Evolutionary conservation across 306 rosid genomes (phyloP).

Genomic region (Astragalus membranaceus): DNA sequence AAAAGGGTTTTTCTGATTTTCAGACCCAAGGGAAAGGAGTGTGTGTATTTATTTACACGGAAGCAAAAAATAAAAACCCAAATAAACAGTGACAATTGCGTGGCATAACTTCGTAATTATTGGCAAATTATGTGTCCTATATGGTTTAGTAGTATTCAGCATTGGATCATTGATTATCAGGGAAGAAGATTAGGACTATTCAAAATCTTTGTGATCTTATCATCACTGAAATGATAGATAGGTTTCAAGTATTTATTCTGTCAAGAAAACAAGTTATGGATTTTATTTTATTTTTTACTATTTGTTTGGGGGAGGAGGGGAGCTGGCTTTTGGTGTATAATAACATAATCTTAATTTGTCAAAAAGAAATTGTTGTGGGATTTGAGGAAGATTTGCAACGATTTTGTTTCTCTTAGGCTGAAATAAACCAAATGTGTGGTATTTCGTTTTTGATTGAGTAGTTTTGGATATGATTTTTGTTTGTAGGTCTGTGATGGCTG

Average conservation of each 20-base stretch:
- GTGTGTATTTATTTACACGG: conserved; percentile 14
- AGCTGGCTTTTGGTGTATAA: not conserved
- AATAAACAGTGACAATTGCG: not conserved
- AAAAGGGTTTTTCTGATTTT: conserved; percentile 22
- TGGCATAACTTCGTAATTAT: conserved; percentile 61
- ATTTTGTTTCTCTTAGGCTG: conserved; percentile 10
- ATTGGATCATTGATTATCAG: conserved; percentile 21
- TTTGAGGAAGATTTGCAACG: not conserved
- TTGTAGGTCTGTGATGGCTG: not conserved
- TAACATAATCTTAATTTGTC: not conserved
- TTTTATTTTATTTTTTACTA: not conserved
- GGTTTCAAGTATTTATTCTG: not conserved
- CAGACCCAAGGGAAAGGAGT: conserved; percentile 19
- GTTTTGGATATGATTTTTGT: too few relatives aligned
- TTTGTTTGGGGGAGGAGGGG: not conserved
- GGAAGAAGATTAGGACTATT: conserved; percentile 17
- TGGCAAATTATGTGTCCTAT: conserved; percentile 23
- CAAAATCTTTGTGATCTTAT: conserved; percentile 16
- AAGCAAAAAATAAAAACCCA: not conserved
- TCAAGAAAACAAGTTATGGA: not conserved
- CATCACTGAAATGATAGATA: not conserved
- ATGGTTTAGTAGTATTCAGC: conserved; percentile 36
- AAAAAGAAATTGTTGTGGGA: not conserved
- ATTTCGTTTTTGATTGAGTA: not conserved
- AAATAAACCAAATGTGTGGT: not conserved